phyloP scores from a whole-genome alignment of 139 green algal species.

The Chlorella sp. region DNA sequence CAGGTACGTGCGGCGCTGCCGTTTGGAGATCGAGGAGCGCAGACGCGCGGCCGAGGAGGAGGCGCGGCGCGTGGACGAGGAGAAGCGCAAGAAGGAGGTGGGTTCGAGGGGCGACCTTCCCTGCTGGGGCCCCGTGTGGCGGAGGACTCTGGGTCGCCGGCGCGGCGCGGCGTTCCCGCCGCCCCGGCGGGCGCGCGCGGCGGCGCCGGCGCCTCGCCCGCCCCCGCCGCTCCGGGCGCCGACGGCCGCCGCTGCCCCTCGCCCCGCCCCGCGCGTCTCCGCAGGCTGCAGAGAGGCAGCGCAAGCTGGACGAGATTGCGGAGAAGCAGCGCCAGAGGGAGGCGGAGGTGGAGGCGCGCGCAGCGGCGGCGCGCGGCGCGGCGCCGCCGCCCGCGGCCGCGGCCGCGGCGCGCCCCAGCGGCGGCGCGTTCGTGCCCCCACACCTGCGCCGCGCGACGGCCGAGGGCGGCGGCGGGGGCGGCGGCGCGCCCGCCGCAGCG shows the following conservation, averaged over 20 bases:
- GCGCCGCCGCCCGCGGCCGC: conserved; percentile 16
- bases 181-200: too few species aligned
- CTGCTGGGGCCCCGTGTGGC: too few species aligned
- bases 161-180: too few species aligned
- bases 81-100: conserved; percentile 23
- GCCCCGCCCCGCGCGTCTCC: neutral
- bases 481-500: neutral
- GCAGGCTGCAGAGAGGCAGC: conserved; percentile 33
- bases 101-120: too few species aligned
- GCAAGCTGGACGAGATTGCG: conserved; percentile 43
- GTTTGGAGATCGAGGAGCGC: conserved; percentile 62
- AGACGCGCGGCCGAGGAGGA: conserved; percentile 43
- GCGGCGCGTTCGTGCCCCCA: conserved; percentile 25
- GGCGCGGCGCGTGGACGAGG: conserved; percentile 22
- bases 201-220: neutral
- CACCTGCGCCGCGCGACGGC: conserved; percentile 11
- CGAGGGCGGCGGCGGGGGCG: neutral
- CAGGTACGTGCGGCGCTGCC: conserved; percentile 78
- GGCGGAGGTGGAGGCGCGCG: conserved; percentile 43
- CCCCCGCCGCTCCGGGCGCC: neutral
- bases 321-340: conserved; percentile 36
- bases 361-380: conserved; percentile 33
- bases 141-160: too few species aligned
- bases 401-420: neutral
- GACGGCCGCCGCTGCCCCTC: too few species aligned